Conservation (phyloP, 225 moss, liverwort and hornwort species). For the Marchantia polymorpha region DNA sequence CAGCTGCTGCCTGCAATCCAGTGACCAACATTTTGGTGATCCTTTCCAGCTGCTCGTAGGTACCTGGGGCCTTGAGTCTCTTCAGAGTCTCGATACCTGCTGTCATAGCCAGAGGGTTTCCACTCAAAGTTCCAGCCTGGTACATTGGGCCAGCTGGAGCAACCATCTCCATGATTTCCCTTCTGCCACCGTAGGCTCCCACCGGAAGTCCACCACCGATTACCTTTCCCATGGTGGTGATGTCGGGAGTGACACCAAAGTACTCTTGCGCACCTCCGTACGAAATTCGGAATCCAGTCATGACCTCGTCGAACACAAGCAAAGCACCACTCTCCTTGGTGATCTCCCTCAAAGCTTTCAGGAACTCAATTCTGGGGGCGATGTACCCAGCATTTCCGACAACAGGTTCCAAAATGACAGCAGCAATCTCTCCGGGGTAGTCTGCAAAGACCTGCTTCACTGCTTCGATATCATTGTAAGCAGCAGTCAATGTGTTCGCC, state of each 20-base stretch:
- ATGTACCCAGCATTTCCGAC: slow-evolving; percentile 96
- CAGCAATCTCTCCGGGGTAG: slow-evolving; percentile 63
- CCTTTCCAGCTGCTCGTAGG: slow-evolving; percentile 72
- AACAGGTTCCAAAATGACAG: slow-evolving; percentile 87
- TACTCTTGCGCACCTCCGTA: slow-evolving; percentile 94
- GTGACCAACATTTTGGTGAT: slow-evolving; percentile 77
- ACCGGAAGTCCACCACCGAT: slow-evolving; percentile 98
- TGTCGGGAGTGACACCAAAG: slow-evolving; percentile 82
- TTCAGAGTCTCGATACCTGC: slow-evolving; percentile 92
- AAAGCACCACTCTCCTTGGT: slow-evolving; percentile 61
- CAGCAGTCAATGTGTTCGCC: slow-evolving; percentile 73
- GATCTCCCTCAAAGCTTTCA: slow-evolving; percentile 73
- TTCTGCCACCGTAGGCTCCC: slow-evolving; percentile 92
- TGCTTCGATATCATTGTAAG: slow-evolving; percentile 81
- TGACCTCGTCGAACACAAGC: slow-evolving; percentile 95
- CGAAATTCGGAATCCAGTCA: slow-evolving; percentile 93
- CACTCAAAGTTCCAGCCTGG: slow-evolving; percentile 96
- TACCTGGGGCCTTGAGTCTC: slow-evolving; percentile 70
- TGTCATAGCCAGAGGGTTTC: slow-evolving; percentile 97
- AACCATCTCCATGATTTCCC: slow-evolving; percentile 92
- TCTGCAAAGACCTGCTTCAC: slow-evolving; percentile 66
- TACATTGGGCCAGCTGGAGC: slow-evolving; percentile 99
- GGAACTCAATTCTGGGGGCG: slow-evolving; percentile 61
- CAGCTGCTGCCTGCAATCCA: slow-evolving; percentile 72
- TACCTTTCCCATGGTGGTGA: slow-evolving; percentile 87